Evolutionary conservation across 805 yeast genomes (phyloP).

Genomic region (Ogataea glucozyma): DNA sequence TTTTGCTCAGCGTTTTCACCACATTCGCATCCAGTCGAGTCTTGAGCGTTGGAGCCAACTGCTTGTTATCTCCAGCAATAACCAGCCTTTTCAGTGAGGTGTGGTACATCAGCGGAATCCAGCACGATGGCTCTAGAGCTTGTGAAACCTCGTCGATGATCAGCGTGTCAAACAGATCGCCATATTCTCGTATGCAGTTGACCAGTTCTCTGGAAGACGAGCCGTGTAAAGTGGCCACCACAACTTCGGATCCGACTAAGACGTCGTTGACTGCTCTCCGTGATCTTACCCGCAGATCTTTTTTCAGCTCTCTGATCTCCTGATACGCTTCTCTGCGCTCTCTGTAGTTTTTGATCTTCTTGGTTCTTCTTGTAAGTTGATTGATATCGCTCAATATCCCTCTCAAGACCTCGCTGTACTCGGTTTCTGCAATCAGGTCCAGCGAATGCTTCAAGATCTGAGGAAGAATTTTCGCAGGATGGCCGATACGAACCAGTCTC

Average conservation of each 20-base stretch:
- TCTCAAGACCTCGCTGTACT: conserved; percentile 57
- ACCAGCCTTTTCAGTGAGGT: conserved; percentile 57
- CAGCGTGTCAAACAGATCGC: conserved; percentile 65
- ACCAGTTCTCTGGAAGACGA: conserved; percentile 72
- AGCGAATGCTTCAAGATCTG: conserved; percentile 68
- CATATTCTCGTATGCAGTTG: conserved; percentile 40
- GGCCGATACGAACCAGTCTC: conserved; percentile 78
- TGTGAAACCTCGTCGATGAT: conserved; percentile 97
- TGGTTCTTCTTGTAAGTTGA: conserved; percentile 42
- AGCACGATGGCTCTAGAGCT: conserved; percentile 90
- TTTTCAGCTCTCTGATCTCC: conserved; percentile 66
- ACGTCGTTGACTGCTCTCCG: conserved; percentile 59
- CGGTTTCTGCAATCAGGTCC: conserved; percentile 64
- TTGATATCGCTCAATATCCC: conserved; percentile 76
- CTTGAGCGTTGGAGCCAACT: conserved; percentile 88
- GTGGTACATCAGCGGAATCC: conserved; percentile 86
- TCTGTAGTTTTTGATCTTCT: conserved; percentile 54
- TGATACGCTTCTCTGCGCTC: conserved; percentile 69
- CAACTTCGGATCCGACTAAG: conserved; percentile 61
- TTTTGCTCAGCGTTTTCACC: conserved; percentile 52
- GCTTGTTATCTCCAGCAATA: conserved; percentile 92
- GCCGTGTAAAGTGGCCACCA: conserved; percentile 86
- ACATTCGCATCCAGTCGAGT: conserved; percentile 42
- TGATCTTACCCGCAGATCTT: conserved; percentile 70
- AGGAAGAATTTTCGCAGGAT: conserved; percentile 81